These are phyloP conservation scores for Beta lomatogona DNA, from an alignment of 179 eudicot genomes.

Conservation along the genomic window DNA sequence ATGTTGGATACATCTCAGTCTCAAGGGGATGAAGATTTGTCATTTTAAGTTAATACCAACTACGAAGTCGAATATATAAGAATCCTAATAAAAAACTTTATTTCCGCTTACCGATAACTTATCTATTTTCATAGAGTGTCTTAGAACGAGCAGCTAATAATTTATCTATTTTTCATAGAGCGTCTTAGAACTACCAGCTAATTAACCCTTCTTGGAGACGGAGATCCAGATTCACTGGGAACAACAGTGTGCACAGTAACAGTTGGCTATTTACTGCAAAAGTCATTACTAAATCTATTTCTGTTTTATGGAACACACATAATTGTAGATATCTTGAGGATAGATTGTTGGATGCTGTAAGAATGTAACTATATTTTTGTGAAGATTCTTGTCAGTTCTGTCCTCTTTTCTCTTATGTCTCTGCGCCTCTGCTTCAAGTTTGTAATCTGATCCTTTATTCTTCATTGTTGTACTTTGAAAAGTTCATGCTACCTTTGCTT, in stretches of 20 bases:
- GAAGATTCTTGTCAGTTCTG: slow-evolving; percentile 9
- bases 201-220: neutral
- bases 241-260: neutral
- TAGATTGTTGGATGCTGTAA: no score
- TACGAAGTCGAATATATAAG: neutral
- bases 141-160: neutral
- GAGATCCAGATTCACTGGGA: neutral
- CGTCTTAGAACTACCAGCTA: neutral
- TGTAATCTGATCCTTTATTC: neutral
- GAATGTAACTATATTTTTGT: neutral
- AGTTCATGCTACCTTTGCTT: neutral
- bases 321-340: no score
- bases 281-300: no score
- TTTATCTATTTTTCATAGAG: neutral
- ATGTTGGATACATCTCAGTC: neutral
- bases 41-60: neutral
- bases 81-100: neutral
- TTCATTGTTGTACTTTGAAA: slow-evolving; percentile 12
- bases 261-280: neutral
- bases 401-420: neutral
- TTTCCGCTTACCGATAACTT: neutral
- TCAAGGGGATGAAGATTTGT: neutral
- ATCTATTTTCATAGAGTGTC: neutral
- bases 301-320: no score
- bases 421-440: slow-evolving; percentile 1